Percentiles rank a stretch among this genome's conserved stretches.
These are phyloP conservation scores for Cladophialophora carrionii DNA, from an alignment of 2,329 filamentous ascomycete genomes.

Conservation along the genomic window DNA sequence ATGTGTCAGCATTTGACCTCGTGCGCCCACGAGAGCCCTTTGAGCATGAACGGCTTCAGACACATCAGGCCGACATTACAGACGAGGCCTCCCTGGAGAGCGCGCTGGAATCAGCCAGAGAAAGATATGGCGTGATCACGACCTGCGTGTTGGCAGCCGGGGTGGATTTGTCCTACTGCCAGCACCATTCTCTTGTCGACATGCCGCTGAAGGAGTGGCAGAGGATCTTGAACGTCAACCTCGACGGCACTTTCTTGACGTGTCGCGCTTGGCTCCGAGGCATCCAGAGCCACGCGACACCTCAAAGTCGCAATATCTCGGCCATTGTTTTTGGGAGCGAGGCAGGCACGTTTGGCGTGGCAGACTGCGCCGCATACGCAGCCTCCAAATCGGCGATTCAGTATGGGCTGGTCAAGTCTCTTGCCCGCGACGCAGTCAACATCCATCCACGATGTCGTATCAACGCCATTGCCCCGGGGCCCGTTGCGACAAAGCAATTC, in stretches of 20 bases:
- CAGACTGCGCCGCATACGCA: conserved; percentile 51
- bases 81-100: conserved; percentile 42
- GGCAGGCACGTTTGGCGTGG: conserved; percentile 51
- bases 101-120: conserved; percentile 44
- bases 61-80: conserved; percentile 43
- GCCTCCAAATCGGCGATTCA: conserved; percentile 54
- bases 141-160: conserved; percentile 49
- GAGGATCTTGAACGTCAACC: conserved; percentile 50
- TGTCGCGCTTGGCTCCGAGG: conserved; percentile 50
- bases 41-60: conserved; percentile 35
- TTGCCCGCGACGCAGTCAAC: conserved; percentile 49
- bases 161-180: conserved; percentile 49
- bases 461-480: conserved; percentile 54
- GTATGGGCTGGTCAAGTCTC: conserved; percentile 48
- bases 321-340: conserved; percentile 54
- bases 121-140: conserved; percentile 45
- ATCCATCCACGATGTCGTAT: conserved; percentile 48
- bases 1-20: conserved; percentile 48
- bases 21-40: conserved; percentile 23
- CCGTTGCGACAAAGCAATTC: conserved; percentile 52
- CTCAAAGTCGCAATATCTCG: conserved; percentile 44
- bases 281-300: conserved; percentile 38
- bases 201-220: conserved; percentile 48
- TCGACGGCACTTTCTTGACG: conserved; percentile 51
- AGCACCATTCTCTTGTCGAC: conserved; percentile 47